Percentiles rank a stretch among this genome's conserved stretches.
These are phyloP conservation scores for Bipolaris bicolor DNA, from an alignment of 2,329 filamentous ascomycete species.

Conservation along the genomic window DNA sequence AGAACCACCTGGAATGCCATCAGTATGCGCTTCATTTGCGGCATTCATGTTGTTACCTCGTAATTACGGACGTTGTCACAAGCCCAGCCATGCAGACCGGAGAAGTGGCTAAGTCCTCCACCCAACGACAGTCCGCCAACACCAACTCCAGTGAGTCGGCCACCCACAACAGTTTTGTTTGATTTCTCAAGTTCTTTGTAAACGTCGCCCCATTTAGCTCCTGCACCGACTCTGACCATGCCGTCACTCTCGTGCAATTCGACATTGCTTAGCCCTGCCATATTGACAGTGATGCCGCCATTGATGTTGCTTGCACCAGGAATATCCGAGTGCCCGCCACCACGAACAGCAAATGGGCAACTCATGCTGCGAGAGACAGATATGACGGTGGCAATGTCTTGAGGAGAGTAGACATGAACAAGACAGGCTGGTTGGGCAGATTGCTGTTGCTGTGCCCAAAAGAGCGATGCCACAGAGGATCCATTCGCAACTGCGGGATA, in stretches of 20 bases:
- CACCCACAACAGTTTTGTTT: conserved; percentile 16
- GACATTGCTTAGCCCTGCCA: conserved; percentile 15
- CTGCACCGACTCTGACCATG: conserved; percentile 20
- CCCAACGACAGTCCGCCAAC: conserved; percentile 32
- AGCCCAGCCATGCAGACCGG: conserved; percentile 33
- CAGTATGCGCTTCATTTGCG: not conserved
- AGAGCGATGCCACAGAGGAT: not conserved
- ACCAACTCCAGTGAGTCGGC: conserved; percentile 25
- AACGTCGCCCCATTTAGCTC: conserved; percentile 38
- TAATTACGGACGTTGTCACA: conserved; percentile 43
- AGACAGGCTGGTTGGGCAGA: not conserved
- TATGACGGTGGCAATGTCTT: not conserved
- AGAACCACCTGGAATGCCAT: conserved; percentile 16
- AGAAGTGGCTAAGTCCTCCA: conserved; percentile 46
- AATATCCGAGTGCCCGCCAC: conserved; percentile 29
- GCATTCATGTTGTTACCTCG: conserved; percentile 23
- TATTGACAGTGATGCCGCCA: conserved; percentile 26
- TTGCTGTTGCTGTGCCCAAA: conserved; percentile 5
- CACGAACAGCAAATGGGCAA: conserved; percentile 29
- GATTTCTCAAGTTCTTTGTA: conserved; percentile 27
- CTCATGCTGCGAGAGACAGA: not conserved
- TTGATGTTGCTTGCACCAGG: conserved; percentile 25
- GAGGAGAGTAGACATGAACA: not conserved
- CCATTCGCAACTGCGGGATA: not conserved
- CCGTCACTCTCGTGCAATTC: conserved; percentile 6